Base-by-base conservation (phyloP, 225 moss, liverwort and hornwort species). In the Antitrichia curtipendula region DNA sequence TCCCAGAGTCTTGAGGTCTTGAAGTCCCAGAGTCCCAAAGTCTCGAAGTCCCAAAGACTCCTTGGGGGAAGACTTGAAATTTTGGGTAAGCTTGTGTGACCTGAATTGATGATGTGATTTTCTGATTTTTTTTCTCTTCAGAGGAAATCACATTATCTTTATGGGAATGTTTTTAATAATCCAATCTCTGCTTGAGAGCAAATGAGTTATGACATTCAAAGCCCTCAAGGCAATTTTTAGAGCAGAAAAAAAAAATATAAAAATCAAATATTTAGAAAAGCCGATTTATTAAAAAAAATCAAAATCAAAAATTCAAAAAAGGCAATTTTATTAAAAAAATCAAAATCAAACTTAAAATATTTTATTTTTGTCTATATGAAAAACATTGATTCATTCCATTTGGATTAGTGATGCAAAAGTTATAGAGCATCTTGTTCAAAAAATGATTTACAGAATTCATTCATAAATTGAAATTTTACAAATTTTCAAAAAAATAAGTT, bases 171-270 rank as follows among this genome's bases (percentile, higher is more conserved):
- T 41, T 8, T 8, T 14, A 49, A 49, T 25, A 41, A 13, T 69
- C 7, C 40, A 24, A 8, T 40, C 1, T 40, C 1, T 13, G 14
- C 16, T 0, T 7, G 0, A 0, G 3, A 13, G 40, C 1, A 24
- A 40, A 41, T 22, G 9, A 40, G 14, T 70, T 43, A 43, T 71
- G 28, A 6, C 5, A 27, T 0, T 9, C 0, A 0, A 43, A 43
- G 14, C 3, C 28, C 6, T 0, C 0, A 71, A 27, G 3, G 9
- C 2, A 15, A 1, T 24, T 70, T 0, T 0, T 0, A 1, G 5
- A 3, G 14, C 4, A 1, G 5, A 66, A 45, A 40, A 13, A 24
- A 4, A 40, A 23, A 40, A 23, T 40, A 14, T 8, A 2, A n/a
- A n/a, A n/a, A n/a, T n/a, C n/a, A n/a, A n/a, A n/a, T n/a, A n/a